phyloP scores from a whole-genome alignment of 371 early-diverging fungal species.

The Mortierella polycephala region DNA sequence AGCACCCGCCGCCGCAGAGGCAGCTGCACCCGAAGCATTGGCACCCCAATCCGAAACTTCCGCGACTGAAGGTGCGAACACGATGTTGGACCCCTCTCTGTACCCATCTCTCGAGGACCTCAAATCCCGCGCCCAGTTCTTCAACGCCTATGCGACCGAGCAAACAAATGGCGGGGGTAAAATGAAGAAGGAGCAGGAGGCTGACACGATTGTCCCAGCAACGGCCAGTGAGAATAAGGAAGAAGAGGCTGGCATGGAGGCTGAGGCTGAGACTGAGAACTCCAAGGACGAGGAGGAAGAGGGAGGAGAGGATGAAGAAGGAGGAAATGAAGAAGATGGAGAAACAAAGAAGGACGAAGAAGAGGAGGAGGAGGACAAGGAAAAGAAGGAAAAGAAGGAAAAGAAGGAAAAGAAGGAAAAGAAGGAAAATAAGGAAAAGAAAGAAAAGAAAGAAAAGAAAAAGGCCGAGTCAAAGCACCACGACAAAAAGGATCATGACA shows the following conservation, averaged over 20 bases:
- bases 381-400: not conserved
- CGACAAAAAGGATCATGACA: conserved; percentile 1
- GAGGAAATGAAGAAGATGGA: not conserved
- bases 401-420: conserved; percentile 3
- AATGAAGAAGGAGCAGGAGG: not conserved
- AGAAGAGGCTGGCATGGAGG: not conserved
- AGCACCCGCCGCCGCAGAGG: not conserved
- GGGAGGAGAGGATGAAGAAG: not conserved
- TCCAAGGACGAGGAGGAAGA: not conserved
- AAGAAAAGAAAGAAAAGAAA: conserved; percentile 1
- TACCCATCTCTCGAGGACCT: conserved; percentile 36
- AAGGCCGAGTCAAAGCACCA: conserved; percentile 1
- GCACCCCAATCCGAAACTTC: conserved; percentile 2
- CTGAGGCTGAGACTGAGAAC: not conserved
- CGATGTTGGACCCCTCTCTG: conserved; percentile 5
- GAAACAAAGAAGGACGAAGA: not conserved
- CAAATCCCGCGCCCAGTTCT: conserved; percentile 18
- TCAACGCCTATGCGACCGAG: conserved; percentile 15
- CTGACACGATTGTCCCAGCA: not conserved
- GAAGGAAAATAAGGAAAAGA: conserved; percentile 3
- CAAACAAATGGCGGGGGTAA: conserved; percentile 2
- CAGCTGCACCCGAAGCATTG: not conserved
- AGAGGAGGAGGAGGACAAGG: not conserved
- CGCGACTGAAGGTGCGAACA: conserved; percentile 12
- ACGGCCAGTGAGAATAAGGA: conserved; percentile 1